Percentiles rank a stretch among this genome's conserved stretches.
Conservation (phyloP, 805 yeast species). For the Candida gorgasii region DNA sequence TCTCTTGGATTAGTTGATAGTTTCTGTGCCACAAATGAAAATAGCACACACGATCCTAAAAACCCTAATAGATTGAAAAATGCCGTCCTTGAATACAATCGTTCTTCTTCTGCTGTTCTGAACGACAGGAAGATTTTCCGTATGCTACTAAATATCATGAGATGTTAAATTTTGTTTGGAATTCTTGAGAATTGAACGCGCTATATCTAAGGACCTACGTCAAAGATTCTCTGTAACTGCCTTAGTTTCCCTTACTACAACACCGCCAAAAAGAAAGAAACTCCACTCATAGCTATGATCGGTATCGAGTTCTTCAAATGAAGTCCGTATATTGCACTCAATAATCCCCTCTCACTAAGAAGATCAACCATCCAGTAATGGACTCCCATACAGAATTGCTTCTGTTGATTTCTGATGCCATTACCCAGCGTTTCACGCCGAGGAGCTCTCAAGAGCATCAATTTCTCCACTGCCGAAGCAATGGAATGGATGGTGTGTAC, state of each 20-base stretch:
- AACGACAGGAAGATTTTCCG: conserved; percentile 79
- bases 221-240: background rate
- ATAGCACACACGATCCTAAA: conserved; percentile 75
- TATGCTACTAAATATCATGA: conserved; percentile 69
- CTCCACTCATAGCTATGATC: conserved; percentile 54
- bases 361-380: conserved; percentile 57
- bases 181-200: conserved; percentile 8
- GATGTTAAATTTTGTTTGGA: background rate
- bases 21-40: conserved; percentile 76
- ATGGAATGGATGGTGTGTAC: conserved; percentile 47
- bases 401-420: conserved; percentile 53
- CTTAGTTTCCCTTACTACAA: background rate
- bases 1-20: conserved; percentile 35
- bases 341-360: conserved; percentile 39
- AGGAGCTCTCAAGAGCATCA: conserved; percentile 55
- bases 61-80: conserved; percentile 79
- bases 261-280: conserved; percentile 21
- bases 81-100: conserved; percentile 73
- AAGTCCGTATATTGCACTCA: conserved; percentile 64
- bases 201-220: background rate
- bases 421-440: conserved; percentile 59
- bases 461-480: conserved; percentile 5
- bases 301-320: conserved; percentile 56
- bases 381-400: conserved; percentile 48
- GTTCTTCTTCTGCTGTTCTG: conserved; percentile 83